Evolutionary conservation across 225 moss, liverwort and hornwort species (phyloP).

Genomic region (Physcomitrium patens): DNA sequence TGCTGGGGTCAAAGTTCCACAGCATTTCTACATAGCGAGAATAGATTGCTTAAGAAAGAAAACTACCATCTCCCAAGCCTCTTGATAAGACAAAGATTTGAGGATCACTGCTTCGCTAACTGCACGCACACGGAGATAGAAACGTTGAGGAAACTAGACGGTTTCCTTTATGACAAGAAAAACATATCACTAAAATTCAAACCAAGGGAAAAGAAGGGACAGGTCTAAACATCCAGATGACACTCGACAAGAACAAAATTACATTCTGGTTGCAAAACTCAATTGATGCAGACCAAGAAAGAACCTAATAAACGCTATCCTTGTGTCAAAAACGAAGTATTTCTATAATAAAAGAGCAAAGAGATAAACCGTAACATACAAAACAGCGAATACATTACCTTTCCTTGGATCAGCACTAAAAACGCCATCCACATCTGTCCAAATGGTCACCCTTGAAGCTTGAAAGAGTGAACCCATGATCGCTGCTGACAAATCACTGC

Average conservation of each 20-base stretch:
- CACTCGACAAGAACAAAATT: background rate
- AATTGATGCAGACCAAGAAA: background rate
- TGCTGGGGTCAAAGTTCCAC: constrained; percentile 9
- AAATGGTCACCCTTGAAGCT: constrained; percentile 88
- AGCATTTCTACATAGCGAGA: background rate
- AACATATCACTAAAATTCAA: background rate
- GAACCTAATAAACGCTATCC: no score
- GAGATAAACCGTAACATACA: background rate
- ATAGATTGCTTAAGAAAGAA: constrained; percentile 1
- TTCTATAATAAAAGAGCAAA: background rate
- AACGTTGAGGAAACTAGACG: constrained; percentile 12
- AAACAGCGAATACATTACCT: constrained; percentile 53
- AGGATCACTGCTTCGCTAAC: constrained; percentile 91
- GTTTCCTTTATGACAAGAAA: background rate
- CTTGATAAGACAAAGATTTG: constrained; percentile 79
- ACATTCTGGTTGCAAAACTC: background rate
- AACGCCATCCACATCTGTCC: constrained; percentile 98
- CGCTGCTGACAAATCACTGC: constrained; percentile 96
- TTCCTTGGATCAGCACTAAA: constrained; percentile 96
- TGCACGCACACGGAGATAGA: constrained; percentile 43
- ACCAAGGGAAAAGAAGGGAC: background rate
- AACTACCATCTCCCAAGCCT: constrained; percentile 98
- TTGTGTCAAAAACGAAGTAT: background rate
- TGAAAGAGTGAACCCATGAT: constrained; percentile 85
- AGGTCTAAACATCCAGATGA: background rate